These are phyloP conservation scores for Wickerhamiella parazyma DNA, from an alignment of 805 yeast species.

Conservation along the genomic window DNA sequence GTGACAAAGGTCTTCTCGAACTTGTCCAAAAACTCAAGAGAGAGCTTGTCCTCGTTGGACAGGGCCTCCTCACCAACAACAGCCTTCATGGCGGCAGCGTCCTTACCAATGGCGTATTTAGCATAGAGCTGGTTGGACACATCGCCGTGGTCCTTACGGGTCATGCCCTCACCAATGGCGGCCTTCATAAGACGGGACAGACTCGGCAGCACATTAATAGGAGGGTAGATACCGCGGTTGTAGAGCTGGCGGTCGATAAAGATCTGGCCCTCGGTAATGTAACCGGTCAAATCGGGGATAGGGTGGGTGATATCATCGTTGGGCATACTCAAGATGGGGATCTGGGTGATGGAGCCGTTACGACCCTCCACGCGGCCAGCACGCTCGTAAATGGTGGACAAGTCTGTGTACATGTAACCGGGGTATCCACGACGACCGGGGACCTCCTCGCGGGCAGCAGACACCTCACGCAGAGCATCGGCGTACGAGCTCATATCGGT, in stretches of 20 bases:
- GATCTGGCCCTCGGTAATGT: slow-evolving; percentile 98
- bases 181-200: slow-evolving; percentile 97
- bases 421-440: slow-evolving; percentile 99
- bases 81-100: slow-evolving; percentile 99
- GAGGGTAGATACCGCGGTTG: slow-evolving; percentile 97
- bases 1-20: slow-evolving; percentile 90
- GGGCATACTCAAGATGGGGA: slow-evolving; percentile 98
- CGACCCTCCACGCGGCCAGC: slow-evolving; percentile 99
- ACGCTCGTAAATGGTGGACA: slow-evolving; percentile 96
- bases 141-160: slow-evolving; percentile 98
- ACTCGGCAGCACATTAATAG: slow-evolving; percentile 95
- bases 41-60: slow-evolving; percentile 92
- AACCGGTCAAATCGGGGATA: slow-evolving; percentile 98
- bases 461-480: slow-evolving; percentile 97
- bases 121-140: slow-evolving; percentile 98
- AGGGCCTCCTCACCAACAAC: slow-evolving; percentile 99
- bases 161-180: slow-evolving; percentile 99
- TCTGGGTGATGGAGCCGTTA: slow-evolving; percentile 97
- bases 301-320: slow-evolving; percentile 99
- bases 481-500: slow-evolving; percentile 99
- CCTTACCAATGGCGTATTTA: slow-evolving; percentile 98
- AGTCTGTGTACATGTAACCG: slow-evolving; percentile 99
- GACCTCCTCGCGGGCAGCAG: slow-evolving; percentile 99
- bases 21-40: slow-evolving; percentile 94
- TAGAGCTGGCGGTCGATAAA: slow-evolving; percentile 91